These are phyloP conservation scores for Jacaranda copaia DNA, from an alignment of 257 asterid species.

Conservation along the genomic window DNA sequence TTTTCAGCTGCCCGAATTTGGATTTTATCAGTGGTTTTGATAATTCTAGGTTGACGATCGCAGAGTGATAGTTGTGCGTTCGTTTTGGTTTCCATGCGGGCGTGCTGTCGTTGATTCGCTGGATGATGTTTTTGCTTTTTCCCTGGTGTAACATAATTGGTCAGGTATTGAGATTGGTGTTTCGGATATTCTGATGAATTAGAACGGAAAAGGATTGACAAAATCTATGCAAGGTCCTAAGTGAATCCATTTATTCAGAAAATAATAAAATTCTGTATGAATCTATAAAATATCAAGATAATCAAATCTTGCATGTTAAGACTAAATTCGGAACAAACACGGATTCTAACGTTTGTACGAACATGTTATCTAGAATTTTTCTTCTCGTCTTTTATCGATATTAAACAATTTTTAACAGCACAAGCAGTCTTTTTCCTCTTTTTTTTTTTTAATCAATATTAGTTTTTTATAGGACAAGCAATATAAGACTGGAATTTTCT, in stretches of 20 bases:
- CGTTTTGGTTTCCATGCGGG: conserved; percentile 27
- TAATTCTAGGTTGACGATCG: conserved; percentile 4
- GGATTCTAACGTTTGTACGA: too few relatives aligned
- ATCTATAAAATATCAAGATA: too few relatives aligned
- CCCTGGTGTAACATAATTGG: conserved; percentile 23
- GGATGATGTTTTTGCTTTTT: conserved; percentile 5
- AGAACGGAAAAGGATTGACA: background rate
- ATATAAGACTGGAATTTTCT: too few relatives aligned
- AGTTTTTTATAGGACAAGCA: too few relatives aligned
- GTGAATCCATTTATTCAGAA: background rate
- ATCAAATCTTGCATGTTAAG: too few relatives aligned
- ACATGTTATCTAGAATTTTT: too few relatives aligned
- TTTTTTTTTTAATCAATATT: too few relatives aligned
- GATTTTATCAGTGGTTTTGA: conserved; percentile 19
- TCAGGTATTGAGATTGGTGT: background rate
- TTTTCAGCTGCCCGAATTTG: conserved; percentile 24
- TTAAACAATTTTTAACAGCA: too few relatives aligned
- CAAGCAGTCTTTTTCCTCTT: too few relatives aligned
- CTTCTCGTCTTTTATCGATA: too few relatives aligned
- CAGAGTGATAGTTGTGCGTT: background rate
- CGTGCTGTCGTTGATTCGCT: conserved; percentile 24
- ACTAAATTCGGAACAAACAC: too few relatives aligned
- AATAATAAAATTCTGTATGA: too few relatives aligned
- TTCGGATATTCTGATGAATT: conserved; percentile 4
- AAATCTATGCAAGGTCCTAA: background rate